Evolutionary conservation across 192 early-diverging fungal species (phyloP).

Genomic region (Rhizoclosmatium sp.): DNA sequence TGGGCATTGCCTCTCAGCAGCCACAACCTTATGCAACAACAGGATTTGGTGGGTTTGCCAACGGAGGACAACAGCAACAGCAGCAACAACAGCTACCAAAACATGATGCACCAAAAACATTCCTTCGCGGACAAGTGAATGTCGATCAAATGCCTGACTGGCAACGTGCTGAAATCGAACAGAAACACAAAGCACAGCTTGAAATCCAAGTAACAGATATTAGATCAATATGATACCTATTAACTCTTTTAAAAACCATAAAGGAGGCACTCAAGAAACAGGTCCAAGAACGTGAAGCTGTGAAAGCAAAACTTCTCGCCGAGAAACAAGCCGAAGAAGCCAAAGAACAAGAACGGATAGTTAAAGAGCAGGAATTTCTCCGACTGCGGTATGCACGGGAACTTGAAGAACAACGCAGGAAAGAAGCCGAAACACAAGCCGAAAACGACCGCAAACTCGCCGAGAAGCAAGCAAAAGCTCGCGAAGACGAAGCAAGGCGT

Average conservation of each 20-base stretch:
- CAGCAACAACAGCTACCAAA: not conserved
- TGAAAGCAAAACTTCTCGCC: constrained; percentile 31
- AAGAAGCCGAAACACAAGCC: constrained; percentile 34
- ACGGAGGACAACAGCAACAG: not conserved
- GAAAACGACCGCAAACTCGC: constrained; percentile 29
- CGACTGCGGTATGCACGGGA: constrained; percentile 44
- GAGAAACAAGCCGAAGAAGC: constrained; percentile 40
- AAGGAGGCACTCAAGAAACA: constrained; percentile 39
- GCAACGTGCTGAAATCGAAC: constrained; percentile 40
- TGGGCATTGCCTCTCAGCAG: not conserved
- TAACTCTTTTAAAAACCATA: constrained; percentile 4
- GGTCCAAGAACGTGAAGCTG: constrained; percentile 46
- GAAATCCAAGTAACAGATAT: constrained; percentile 35
- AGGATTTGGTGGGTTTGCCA: not conserved
- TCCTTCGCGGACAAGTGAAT: constrained; percentile 33
- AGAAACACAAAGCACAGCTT: constrained; percentile 40
- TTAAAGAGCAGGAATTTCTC: constrained; percentile 46
- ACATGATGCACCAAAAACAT: constrained; percentile 5
- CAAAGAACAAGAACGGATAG: constrained; percentile 44
- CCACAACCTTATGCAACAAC: not conserved
- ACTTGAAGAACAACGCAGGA: constrained; percentile 40
- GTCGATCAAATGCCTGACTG: constrained; percentile 39
- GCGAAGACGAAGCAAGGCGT: constrained; percentile 10
- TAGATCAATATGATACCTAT: not conserved
- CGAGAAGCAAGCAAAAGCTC: constrained; percentile 24